phyloP scores from a whole-genome alignment of 768 basidiomycete species.

The Macrolepiota dolichaula region DNA sequence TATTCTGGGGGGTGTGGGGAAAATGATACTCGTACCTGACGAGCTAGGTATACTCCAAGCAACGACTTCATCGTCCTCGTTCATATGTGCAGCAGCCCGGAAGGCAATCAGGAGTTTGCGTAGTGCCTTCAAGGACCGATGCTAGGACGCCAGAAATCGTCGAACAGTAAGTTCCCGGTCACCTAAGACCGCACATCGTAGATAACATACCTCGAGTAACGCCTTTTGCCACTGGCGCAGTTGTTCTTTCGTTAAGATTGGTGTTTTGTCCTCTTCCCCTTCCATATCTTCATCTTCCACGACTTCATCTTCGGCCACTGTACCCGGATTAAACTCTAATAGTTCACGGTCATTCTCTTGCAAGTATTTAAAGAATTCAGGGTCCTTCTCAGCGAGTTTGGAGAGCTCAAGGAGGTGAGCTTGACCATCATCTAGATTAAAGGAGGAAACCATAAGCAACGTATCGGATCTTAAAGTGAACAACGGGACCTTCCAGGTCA shows the following conservation, averaged over 20 bases:
- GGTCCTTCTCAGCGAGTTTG: slow-evolving; percentile 91
- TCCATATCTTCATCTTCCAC: slow-evolving; percentile 45
- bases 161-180: background rate
- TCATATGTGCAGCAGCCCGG: slow-evolving; percentile 86
- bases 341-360: slow-evolving; percentile 93
- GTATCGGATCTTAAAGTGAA: background rate
- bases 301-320: slow-evolving; percentile 34
- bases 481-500: slow-evolving; percentile 53
- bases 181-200: background rate
- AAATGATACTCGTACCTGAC: slow-evolving; percentile 44
- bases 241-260: slow-evolving; percentile 66
- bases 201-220: slow-evolving; percentile 65
- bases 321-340: slow-evolving; percentile 68
- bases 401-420: slow-evolving; percentile 80
- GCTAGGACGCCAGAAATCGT: slow-evolving; percentile 37
- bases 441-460: background rate
- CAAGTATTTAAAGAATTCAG: slow-evolving; percentile 98
- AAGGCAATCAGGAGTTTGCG: slow-evolving; percentile 87
- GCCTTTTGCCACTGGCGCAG: slow-evolving; percentile 86
- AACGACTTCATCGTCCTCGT: slow-evolving; percentile 76
- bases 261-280: slow-evolving; percentile 45
- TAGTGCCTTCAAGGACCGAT: slow-evolving; percentile 80
- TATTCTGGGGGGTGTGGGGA: slow-evolving; percentile 4
- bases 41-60: slow-evolving; percentile 87
- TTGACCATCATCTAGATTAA: slow-evolving; percentile 58